Percentiles rank a stretch among this genome's conserved stretches.
These are phyloP conservation scores for Phanerodontia chrysosporium DNA, from an alignment of 768 basidiomycete genomes.

Conservation along the genomic window DNA sequence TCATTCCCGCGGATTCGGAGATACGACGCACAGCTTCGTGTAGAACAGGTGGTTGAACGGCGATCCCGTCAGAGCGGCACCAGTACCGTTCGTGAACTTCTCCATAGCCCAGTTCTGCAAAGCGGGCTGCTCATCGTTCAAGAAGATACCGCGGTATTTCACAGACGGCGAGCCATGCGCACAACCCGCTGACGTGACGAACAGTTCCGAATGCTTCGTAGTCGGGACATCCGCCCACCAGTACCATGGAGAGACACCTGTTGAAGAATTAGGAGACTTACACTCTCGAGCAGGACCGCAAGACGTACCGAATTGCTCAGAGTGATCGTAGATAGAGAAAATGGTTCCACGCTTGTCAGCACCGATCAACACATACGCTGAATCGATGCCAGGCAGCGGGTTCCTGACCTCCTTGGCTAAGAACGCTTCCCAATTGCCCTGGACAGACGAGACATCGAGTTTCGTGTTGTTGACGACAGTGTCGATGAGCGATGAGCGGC, in stretches of 20 bases:
- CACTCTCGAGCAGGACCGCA: not conserved
- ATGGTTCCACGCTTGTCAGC: constrained; percentile 68
- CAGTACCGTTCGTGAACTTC: constrained; percentile 64
- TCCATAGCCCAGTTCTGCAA: constrained; percentile 68
- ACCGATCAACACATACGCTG: constrained; percentile 66
- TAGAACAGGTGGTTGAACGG: constrained; percentile 65
- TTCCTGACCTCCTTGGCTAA: constrained; percentile 47
- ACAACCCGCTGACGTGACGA: constrained; percentile 36
- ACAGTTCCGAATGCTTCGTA: constrained; percentile 44
- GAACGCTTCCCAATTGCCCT: constrained; percentile 68
- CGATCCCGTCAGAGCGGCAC: constrained; percentile 40
- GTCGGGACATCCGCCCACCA: constrained; percentile 82
- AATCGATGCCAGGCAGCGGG: constrained; percentile 51
- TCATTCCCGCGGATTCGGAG: not conserved
- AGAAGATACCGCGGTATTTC: constrained; percentile 67
- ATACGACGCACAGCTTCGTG: constrained; percentile 41
- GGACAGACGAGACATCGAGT: constrained; percentile 51
- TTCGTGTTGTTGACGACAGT: constrained; percentile 47
- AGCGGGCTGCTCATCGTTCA: constrained; percentile 76
- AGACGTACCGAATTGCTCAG: constrained; percentile 56
- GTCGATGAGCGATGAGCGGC: constrained; percentile 50
- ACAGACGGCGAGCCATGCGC: constrained; percentile 61
- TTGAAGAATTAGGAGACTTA: not conserved
- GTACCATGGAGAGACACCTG: constrained; percentile 63
- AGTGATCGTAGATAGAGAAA: constrained; percentile 62